Base-by-base conservation (phyloP, 2,329 filamentous ascomycete genomes). In the Blastomyces emzantsi region DNA sequence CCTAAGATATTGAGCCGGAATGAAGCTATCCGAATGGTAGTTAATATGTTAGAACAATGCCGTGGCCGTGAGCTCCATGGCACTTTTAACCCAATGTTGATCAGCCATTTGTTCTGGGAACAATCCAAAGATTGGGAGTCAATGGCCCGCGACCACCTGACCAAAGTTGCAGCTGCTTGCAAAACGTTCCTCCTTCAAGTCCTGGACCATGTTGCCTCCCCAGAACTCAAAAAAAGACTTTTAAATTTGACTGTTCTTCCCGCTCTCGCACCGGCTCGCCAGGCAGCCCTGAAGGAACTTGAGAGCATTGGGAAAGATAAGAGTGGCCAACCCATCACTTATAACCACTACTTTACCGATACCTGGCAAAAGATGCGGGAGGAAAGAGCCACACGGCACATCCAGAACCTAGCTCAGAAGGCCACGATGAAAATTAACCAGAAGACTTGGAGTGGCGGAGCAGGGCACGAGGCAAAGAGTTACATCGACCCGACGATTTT, bases 321-420 rank as follows among this genome's bases (percentile, higher is more conserved):
- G n/a, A 41, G 13, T 2, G 19, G 57, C 8, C 57, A 60, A 8
- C 57, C 39, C 17, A 60, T 60, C 15, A 60, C 57, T 8, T 60
- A 60, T 19, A 60, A 60, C 39, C 57, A 60, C 39, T 60, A 60
- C 9, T 60, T 60, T 39, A 60, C 57, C 2, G 57, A 60, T 25
- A 60, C 57, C 3, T 45, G 33, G 39, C 57, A 60, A 36, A 43
- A 60, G 25, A 19, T 15, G 19, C 33, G 30, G 39, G 15, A 60
- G 25, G 9, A 60, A 30, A 33, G 19, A 17, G 19, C 41, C 41
- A 28, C 17, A 30, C 13, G 25, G 39, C 28, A 60, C n/a, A 19
- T 47, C n/a, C 28, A 25, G 25, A 17, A 4, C 2, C 3, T 47
- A 30, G 39, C 41, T 15, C 19, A 41, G 41, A 33, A 60, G 13